These are phyloP conservation scores for Quercus tomentella DNA, from an alignment of 331 rosid genomes.

Conservation along the genomic window DNA sequence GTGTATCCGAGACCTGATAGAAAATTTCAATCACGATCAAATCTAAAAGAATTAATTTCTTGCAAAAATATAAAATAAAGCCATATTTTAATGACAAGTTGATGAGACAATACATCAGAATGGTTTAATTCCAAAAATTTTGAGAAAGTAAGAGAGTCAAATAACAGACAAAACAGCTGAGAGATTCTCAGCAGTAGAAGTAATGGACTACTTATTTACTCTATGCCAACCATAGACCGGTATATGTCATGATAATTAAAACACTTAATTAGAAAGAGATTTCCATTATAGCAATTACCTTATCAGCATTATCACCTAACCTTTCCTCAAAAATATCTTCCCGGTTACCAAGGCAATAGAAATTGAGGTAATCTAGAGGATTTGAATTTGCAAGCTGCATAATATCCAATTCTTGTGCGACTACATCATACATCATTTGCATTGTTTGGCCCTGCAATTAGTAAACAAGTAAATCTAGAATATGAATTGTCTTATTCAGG, in stretches of 20 bases:
- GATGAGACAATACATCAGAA: background rate
- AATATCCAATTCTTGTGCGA: constrained; percentile 56
- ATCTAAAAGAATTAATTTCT: background rate
- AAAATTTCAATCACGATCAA: constrained; percentile 10
- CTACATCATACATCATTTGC: constrained; percentile 70
- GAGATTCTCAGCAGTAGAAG: background rate
- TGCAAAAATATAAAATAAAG: background rate
- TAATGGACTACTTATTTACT: background rate
- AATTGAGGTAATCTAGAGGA: constrained; percentile 87
- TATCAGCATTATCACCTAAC: constrained; percentile 27
- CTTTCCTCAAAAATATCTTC: constrained; percentile 41
- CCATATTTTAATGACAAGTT: background rate
- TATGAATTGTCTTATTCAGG: background rate
- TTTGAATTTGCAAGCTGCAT: constrained; percentile 30
- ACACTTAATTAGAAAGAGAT: background rate
- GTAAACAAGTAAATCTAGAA: constrained; percentile 19
- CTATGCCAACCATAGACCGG: background rate
- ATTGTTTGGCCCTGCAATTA: constrained; percentile 75
- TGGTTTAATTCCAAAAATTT: background rate
- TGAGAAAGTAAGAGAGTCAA: background rate
- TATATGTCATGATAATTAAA: background rate
- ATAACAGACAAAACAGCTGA: background rate
- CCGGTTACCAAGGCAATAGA: constrained; percentile 94
- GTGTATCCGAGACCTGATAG: constrained; percentile 53
- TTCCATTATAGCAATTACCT: constrained; percentile 41